Evolutionary conservation across 2,329 filamentous ascomycete genomes (phyloP).

Genomic region (Pleomassaria siparia): DNA sequence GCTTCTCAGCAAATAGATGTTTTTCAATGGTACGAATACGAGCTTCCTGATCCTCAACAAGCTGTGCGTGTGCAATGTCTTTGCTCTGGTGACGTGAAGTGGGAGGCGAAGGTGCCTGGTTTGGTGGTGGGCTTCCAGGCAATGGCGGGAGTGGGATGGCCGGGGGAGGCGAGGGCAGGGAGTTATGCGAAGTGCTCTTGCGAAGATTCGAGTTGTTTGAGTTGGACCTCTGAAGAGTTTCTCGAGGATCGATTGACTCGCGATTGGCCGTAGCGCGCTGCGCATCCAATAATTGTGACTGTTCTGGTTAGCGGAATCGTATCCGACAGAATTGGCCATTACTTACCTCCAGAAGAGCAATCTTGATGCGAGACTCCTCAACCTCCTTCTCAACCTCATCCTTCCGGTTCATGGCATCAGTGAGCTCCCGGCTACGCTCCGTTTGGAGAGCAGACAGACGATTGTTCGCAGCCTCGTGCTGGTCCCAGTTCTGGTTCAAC

Average conservation of each 20-base stretch:
- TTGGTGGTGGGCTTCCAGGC: conserved; percentile 55
- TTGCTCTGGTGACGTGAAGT: conserved; percentile 78
- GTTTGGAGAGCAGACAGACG: conserved; percentile 70
- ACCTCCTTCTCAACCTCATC: conserved; percentile 60
- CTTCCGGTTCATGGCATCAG: conserved; percentile 44
- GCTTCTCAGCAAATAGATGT: conserved; percentile 92
- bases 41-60: conserved; percentile 92
- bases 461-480: conserved; percentile 82
- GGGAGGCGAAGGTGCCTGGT: conserved; percentile 56
- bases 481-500: conserved; percentile 90
- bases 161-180: conserved; percentile 88
- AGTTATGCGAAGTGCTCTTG: conserved; percentile 80
- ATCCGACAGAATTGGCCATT: neutral
- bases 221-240: conserved; percentile 56
- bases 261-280: conserved; percentile 51
- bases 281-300: conserved; percentile 65
- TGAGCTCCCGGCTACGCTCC: conserved; percentile 47
- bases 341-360: conserved; percentile 75
- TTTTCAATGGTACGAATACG: conserved; percentile 96
- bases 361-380: conserved; percentile 76
- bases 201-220: conserved; percentile 70
- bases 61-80: conserved; percentile 73
- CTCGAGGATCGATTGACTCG: conserved; percentile 49
- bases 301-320: conserved; percentile 11
- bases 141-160: conserved; percentile 94